Base-by-base conservation (phyloP, 768 basidiomycete genomes). In the Vishniacozyma victoriae region DNA sequence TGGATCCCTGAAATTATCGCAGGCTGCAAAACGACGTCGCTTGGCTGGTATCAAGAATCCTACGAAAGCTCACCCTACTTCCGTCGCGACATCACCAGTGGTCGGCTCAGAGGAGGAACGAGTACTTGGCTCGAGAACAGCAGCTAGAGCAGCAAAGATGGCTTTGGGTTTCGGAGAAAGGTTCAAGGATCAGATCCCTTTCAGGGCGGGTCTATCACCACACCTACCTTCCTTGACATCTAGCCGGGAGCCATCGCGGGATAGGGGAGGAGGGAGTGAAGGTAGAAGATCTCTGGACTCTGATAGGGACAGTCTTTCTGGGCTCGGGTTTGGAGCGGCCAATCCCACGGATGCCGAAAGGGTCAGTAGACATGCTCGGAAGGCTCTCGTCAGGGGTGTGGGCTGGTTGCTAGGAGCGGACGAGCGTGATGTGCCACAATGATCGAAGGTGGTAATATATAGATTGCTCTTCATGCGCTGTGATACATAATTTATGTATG, bases 361-460 rank as follows among this genome's bases (percentile, higher is more conserved):
- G 57, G 68, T 78, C 78, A 43, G 75, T 75, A 31, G 79, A n/a
- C 82, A 84, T 59, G 88, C 88, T 2, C 80, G 82, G 41, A 78
- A 83, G 25, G 87, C 82, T 3, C 71, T 97, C 35, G 86, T 87
- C 29, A 84, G 85, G 62, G 93, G 93, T 6, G 87, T 97, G 44
- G 92, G 92, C 23, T 97, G 93, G 93, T 76, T 97, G 23, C 82
- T 97, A 48, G 93, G 93, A 35, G 86, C 82, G 12, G 90, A 91
- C 23, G 73, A 73, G 43, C 59, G 64, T 16, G 68, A 73, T 55
- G 57, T 69, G 12, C 25, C 33, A 12, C 45, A 44, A 13, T n/a
- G n/a, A n/a, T n/a, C n/a, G n/a, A n/a, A n/a, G n/a, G n/a, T n/a
- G n/a, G n/a, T n/a, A n/a, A n/a, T n/a, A n/a, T n/a, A n/a, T n/a